phyloP scores from a whole-genome alignment of 306 rosid species.

The Rosa lucieae region DNA sequence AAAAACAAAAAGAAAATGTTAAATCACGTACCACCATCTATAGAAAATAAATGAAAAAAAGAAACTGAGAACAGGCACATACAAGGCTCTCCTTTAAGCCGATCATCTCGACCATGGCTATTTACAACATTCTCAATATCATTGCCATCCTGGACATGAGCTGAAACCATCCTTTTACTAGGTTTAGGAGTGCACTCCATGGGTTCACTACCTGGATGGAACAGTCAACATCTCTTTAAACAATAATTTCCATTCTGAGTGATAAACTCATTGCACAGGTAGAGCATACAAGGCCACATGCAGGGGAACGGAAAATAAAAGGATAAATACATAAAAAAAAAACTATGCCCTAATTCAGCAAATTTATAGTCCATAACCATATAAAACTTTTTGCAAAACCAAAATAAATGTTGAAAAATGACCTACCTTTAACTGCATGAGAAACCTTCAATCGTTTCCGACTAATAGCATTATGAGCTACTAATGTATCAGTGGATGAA shows the following conservation, averaged over 20 bases:
- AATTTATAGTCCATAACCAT: not conserved
- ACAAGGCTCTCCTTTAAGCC: constrained; percentile 38
- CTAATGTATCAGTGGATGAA: constrained; percentile 32
- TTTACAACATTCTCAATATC: constrained; percentile 36
- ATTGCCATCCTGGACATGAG: constrained; percentile 22
- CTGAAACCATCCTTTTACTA: constrained; percentile 32
- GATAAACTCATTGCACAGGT: not conserved
- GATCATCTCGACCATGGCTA: constrained; percentile 31
- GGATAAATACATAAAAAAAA: not conserved
- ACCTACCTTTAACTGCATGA: constrained; percentile 44
- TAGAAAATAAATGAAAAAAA: not conserved
- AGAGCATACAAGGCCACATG: not conserved
- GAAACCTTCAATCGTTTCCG: constrained; percentile 46
- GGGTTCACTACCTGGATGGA: constrained; percentile 36
- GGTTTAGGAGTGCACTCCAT: constrained; percentile 23
- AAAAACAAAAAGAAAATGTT: not conserved
- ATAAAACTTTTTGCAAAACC: constrained; percentile 8
- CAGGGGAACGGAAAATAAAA: not conserved
- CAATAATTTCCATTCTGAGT: constrained; percentile 7
- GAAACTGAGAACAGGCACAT: constrained; percentile 15
- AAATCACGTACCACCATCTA: constrained; percentile 13
- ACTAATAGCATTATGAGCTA: constrained; percentile 42
- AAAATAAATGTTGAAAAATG: constrained; percentile 14
- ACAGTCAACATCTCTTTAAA: constrained; percentile 16
- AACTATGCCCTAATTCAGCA: not conserved